Base-by-base conservation (phyloP, 306 rosid genomes). In the Glycine latifolia region DNA sequence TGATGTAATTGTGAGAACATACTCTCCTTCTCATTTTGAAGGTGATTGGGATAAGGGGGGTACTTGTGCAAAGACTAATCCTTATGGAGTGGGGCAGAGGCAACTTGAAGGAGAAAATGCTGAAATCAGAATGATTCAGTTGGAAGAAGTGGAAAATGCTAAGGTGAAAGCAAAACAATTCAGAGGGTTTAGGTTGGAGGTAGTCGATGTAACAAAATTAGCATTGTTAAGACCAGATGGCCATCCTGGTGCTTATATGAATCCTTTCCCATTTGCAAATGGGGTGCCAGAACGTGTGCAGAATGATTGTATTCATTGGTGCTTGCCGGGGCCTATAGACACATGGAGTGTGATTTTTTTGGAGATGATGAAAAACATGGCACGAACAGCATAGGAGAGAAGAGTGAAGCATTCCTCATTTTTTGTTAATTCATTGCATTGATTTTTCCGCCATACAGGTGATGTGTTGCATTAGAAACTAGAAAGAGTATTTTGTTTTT, bases 21-120 rank as follows among this genome's bases (percentile, higher is more conserved):
- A 88, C 75, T 89, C 98, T 0, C 97, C 94, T 0, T 73, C 88
- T 0, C 98, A 94, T 85, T 94, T 94, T 31, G 98, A 94, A 83
- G 97, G 94, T 8, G 94, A 88, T 7, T 94, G 98, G 98, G 85
- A 92, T 53, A 86, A 87, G 74, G 89, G 82, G 1, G 97, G 96
- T 31, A 91, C 97, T 1, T 94, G 98, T 83, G 79, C 97, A 0
- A 92, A 87, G 84, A 88, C 69, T 2, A 58, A 53, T 81, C 98
- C 98, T 26, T 89, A 72, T 7, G 33, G n/a, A 79, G 81, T 39
- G 86, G 48, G 12, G 1, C 92, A 92, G 87, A 94, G 87, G 72
- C 2, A 81, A 71, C 77, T 90, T 7, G 92, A 84, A 75, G 95
- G 94, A 35, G 88, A 87, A 91, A 90, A 94, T 59, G 88, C 59